These are phyloP conservation scores for Panicum miliaceum DNA, from an alignment of 176 grass and related monocot species.

Conservation along the genomic window DNA sequence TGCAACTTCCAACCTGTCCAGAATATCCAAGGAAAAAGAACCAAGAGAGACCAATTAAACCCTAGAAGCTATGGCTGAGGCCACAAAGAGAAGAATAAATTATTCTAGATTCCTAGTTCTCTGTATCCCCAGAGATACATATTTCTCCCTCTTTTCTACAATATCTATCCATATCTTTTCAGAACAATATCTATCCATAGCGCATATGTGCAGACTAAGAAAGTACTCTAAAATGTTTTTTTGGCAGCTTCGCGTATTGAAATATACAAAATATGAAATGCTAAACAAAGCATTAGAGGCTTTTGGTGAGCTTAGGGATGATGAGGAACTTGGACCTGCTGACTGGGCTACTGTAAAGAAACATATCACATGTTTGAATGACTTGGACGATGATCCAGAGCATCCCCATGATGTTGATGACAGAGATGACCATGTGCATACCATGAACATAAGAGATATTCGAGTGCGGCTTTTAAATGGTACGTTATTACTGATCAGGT, in stretches of 20 bases:
- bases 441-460: constrained; percentile 70
- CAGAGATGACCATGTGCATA: constrained; percentile 56
- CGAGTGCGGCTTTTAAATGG: constrained; percentile 90
- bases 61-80: background rate
- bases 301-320: constrained; percentile 90
- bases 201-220: too few relatives aligned
- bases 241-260: constrained; percentile 82
- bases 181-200: too few relatives aligned
- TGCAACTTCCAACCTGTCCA: background rate
- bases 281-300: constrained; percentile 84
- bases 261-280: constrained; percentile 91
- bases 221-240: constrained; percentile 13
- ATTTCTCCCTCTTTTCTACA: too few relatives aligned
- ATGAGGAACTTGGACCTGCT: constrained; percentile 93
- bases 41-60: background rate
- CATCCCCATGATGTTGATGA: constrained; percentile 78
- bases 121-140: background rate
- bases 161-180: too few relatives aligned
- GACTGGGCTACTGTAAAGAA: constrained; percentile 83
- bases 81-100: background rate
- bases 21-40: background rate
- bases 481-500: constrained; percentile 38
- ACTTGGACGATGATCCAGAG: constrained; percentile 69
- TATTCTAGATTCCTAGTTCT: background rate
- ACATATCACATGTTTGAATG: constrained; percentile 87